Conservation (phyloP, 148 eudicot species). For the Silene latifolia region DNA sequence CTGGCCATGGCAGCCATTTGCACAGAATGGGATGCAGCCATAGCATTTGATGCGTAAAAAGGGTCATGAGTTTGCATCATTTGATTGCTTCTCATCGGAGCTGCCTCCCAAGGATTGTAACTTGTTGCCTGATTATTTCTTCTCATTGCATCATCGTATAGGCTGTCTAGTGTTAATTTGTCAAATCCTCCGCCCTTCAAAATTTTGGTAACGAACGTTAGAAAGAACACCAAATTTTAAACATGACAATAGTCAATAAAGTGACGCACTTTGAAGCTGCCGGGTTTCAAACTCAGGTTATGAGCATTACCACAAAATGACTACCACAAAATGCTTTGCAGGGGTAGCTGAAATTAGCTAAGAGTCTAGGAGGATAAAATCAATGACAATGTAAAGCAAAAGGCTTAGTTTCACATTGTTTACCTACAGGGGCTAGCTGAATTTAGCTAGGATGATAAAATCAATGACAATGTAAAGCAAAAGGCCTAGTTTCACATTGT, state of each 20-base stretch:
- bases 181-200: conserved; percentile 85
- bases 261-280: neutral
- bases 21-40: conserved; percentile 58
- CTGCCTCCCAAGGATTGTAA: conserved; percentile 87
- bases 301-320: too few relatives aligned
- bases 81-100: conserved; percentile 39
- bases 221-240: neutral
- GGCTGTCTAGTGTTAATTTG: conserved; percentile 79
- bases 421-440: too few relatives aligned
- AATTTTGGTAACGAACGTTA: neutral
- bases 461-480: neutral
- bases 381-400: neutral
- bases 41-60: conserved; percentile 54
- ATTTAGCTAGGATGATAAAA: neutral
- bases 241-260: neutral
- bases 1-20: conserved; percentile 79
- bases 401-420: neutral
- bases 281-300: neutral
- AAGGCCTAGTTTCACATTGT: neutral
- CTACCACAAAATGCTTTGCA: too few relatives aligned
- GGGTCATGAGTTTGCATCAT: conserved; percentile 68
- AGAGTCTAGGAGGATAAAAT: neutral
- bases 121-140: conserved; percentile 71
- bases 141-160: conserved; percentile 89
- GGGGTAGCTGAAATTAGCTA: neutral